phyloP scores from a whole-genome alignment of 345 rosid species.

The Conringia planisiliqua region DNA sequence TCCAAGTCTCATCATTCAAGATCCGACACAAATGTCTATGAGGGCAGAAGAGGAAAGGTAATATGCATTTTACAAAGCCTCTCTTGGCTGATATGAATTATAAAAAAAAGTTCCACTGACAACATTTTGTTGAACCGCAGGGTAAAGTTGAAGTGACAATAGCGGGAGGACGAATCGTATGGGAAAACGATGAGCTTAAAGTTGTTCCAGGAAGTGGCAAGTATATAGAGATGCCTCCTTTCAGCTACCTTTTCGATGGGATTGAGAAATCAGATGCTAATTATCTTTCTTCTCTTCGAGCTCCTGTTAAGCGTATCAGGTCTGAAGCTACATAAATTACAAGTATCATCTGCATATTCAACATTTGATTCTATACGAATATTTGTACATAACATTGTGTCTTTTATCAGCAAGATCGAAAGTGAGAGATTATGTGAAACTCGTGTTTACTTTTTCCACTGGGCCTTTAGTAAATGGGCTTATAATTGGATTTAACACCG shows the following conservation, averaged over 20 bases:
- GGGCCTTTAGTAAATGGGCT: neutral
- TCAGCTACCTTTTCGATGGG: conserved; percentile 73
- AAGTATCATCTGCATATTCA: neutral
- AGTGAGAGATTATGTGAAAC: neutral
- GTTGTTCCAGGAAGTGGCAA: conserved; percentile 71
- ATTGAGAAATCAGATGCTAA: conserved; percentile 72
- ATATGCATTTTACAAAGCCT: neutral
- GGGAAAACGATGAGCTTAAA: conserved; percentile 76
- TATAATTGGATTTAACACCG: neutral
- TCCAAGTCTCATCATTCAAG: conserved; percentile 76
- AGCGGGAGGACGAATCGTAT: conserved; percentile 77
- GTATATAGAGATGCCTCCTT: conserved; percentile 74
- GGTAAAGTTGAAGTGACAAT: conserved; percentile 96
- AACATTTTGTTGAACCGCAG: conserved; percentile 32
- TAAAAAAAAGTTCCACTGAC: neutral
- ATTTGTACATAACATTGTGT: neutral
- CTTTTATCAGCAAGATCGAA: neutral
- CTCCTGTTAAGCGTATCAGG: conserved; percentile 69
- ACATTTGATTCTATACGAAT: neutral
- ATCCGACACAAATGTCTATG: conserved; percentile 83
- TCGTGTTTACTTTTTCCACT: neutral
- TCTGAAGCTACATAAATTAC: conserved; percentile 33
- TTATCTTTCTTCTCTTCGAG: conserved; percentile 66
- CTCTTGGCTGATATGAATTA: neutral
- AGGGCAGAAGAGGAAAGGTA: conserved; percentile 83